Base-by-base conservation (phyloP, 495 filamentous ascomycete species). In the Lophium mytilinum region DNA sequence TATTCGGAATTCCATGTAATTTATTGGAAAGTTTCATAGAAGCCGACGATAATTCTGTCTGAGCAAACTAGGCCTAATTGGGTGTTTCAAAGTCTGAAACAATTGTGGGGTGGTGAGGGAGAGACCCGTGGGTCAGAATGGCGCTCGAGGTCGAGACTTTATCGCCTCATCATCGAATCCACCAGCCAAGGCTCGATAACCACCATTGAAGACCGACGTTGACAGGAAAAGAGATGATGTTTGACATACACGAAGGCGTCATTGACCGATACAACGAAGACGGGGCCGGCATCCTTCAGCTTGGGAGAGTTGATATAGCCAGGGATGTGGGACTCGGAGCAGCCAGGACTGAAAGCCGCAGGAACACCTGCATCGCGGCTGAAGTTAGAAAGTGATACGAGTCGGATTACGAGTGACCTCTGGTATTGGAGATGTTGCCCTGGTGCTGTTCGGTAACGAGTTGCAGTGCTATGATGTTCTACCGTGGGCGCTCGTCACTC, bases 241-340 rank as follows among this genome's bases (percentile, higher is more conserved):
- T 18, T 15, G 7, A 61, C 87, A 75, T 80, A 94, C 83, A 96
- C 93, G 72, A 97, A 96, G 30, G 90, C 82, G 70, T 98, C 93
- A 73, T 98, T 98, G 69, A 96, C 90, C 21, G 84, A 79, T 50
- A 98, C 84, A 24, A 96, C 89, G 60, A 92, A 94, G 40, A 92
- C 86, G 47, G 81, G 68, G 49, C 92, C 89, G 11, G 85, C 89
- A 49, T 83, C 77, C 74, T 83, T 86, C 45, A 88, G 75, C 70
- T 83, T 80, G 39, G 82, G 78, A 66, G 85, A 84, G 62, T 82
- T 82, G 70, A 94, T 84, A 68, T 88, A 97, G 34, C 88, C 83
- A 4, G 89, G 89, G 46, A 94, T 76, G 66, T 95, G 90, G 50
- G 75, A 82, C 57, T 80, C 75, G 18, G 87, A 91, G 80, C 92